Base-by-base conservation (phyloP, 1,139 yeast genomes). In the Nakaseomyces nivariensis region DNA sequence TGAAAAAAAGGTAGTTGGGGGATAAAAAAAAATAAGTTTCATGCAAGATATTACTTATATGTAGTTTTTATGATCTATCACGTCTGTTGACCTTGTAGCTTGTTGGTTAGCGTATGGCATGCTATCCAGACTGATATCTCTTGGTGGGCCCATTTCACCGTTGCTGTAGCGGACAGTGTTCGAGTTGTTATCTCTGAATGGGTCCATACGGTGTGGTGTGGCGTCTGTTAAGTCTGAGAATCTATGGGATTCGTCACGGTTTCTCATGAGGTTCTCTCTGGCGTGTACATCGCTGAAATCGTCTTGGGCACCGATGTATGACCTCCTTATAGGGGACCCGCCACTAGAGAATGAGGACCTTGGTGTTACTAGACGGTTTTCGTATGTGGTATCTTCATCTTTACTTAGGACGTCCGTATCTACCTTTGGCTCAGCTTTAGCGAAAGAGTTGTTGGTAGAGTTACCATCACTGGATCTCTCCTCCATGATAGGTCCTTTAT, bases 221-320 rank as follows among this genome's bases (percentile, higher is more conserved):
- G 49, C 47, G 47, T 54, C 52, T 48, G 56, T 53, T 51, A 54
- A 52, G 52, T 52, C 36, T 9, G 48, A 38, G 42, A 51, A 52
- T 51, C 55, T 49, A 5, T 54, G 52, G 48, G 55, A 52, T 52
- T 54, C 54, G 13, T 53, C 55, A 37, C 50, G 54, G 17, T 58
- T 53, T 36, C 49, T 51, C 52, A 58, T 57, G 33, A 58, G 48
- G 13, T 58, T 58, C 33, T 58, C 56, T 5, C 51, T 54, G 1
- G 62, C 56, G 32, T 56, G 61, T 5, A 61, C 57, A 29, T 51
- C 51, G 43, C 49, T 51, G 45, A 59, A 54, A 27, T 31, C 50
- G 42, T 56, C 56, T 32, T 46, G 31, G 24, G 46, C 46, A 25
- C 55, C 56, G 5, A 56, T 56, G 43, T 54, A 56, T 22, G 47